Base-by-base conservation (phyloP, 371 early-diverging fungal genomes). In the Mucor lusitanicus region DNA sequence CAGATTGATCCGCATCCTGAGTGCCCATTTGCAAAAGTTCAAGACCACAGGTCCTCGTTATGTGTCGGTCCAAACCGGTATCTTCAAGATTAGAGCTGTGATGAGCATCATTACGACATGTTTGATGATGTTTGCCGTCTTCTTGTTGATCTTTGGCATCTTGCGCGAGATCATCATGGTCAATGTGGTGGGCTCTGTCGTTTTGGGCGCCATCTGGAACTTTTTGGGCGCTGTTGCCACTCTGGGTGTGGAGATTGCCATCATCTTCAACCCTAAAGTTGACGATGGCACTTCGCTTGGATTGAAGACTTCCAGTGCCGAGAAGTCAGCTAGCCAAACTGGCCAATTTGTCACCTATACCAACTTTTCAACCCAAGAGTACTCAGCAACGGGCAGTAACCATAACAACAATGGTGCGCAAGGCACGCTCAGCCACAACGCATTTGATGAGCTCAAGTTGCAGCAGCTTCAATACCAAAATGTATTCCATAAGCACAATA, bases 11-110 rank as follows among this genome's bases (percentile, higher is more conserved):
- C 64, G 63, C 1, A 73, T 82, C 44, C 59, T 82, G 1, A 69
- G 72, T 27, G 58, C 58, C 0, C 80, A 82, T 63, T 46, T 82
- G 15, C 48, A 61, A 19, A 78, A 78, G 42, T 78, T 80, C 44
- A 71, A 65, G 15, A 66, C 71, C 5, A 61, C 70, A 6, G 75
- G 79, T 4, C 75, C 71, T 23, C 80, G 83, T 0, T 80, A 80
- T 48, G 62, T 64, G 0, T 73, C 80, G 50, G 72, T 82, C 44
- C 69, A 75, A 46, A 74, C 73, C 0, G 83, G 83, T 39, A 78
- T 82, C 60, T 73, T 78, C 48, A 82, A 82, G 53, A 75, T 75
- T n/a, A 56, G 69, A 23, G 44, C 67, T 19, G 72, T 75, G 6
- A 72, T 75, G 64, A 37, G 61, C 9, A 69, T 75, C 37, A 69